Evolutionary conservation across 2,329 filamentous ascomycete species (phyloP), one percentile per base, ranked within the genome.

Genomic region (Truncatella angustata): DNA sequence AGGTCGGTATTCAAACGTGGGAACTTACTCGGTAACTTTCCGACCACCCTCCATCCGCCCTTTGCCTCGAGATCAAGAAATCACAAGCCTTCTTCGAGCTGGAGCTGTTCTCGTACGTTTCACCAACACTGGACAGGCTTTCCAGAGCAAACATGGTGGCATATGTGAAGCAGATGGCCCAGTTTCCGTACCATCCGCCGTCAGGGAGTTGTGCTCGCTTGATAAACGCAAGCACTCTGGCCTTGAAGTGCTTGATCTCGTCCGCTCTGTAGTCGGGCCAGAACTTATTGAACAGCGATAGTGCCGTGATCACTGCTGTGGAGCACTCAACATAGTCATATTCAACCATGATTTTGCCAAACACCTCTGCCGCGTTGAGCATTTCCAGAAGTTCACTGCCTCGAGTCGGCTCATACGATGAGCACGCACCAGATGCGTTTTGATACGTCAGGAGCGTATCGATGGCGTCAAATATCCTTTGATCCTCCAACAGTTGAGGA

Each of bases 281-380:
- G 67, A 89, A 79, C 63, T 87, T 80, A 58, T 83, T 82, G 75
- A 97, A 97, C 2, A 93, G 77, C 4, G 87, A 88, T 18, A 99
- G 77, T 0, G 90, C 91, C 1, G 90, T 97, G 3, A 99, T 88
- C 26, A 91, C 91, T 1, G 94, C 92, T 2, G 94, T 97, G 0
- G 94, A 99, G 75, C 94, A 99, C 70, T 99, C 94, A 0, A 93
- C 91, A 65, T 99, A 97, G 68, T 96, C 91, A 68, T 99, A 99
- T 66, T 97, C 93, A 50, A 99, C 87, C 94, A 99, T 99, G 73
- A 99, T 99, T 18, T 86, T 82, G 12, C 91, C 92, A 69, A 99
- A 99, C 0, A 99, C 92, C 68, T 99, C 94, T 1, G 94, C 94
- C 0, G 93, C 93, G 64, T 99, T 99, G 39, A 99, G 81, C 67